Percentiles rank a stretch among this genome's conserved stretches.
Evolutionary conservation across 1,284 basidiomycete genomes (phyloP).

Genomic region (Apiotrichum porosum): DNA sequence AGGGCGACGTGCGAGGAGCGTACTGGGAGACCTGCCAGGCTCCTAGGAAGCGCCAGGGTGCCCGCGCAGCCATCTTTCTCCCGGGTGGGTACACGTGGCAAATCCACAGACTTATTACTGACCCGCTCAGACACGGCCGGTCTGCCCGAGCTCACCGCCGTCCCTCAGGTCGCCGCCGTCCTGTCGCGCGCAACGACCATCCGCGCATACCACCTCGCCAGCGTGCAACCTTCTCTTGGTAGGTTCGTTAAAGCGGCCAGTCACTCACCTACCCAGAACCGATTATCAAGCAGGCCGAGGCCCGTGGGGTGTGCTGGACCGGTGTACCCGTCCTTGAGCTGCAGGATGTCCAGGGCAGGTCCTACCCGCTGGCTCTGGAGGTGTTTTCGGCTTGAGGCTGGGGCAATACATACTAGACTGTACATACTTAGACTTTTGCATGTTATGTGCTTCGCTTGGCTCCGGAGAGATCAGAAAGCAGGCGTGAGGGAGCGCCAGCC

Average conservation of each 20-base stretch:
- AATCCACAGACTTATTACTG: too few relatives aligned
- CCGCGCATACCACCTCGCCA: constrained; percentile 22
- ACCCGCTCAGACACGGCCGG: background rate
- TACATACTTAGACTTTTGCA: too few relatives aligned
- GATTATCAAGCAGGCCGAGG: background rate
- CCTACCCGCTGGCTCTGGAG: constrained; percentile 7
- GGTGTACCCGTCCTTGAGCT: constrained; percentile 7
- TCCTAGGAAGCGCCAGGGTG: constrained; percentile 10
- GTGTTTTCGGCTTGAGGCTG: constrained; percentile 5
- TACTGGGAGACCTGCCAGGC: constrained; percentile 25
- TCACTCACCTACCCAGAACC: constrained; percentile 5
- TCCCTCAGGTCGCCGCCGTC: background rate
- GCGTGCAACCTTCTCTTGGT: background rate
- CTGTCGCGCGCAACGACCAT: constrained; percentile 19
- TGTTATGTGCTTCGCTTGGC: too few relatives aligned
- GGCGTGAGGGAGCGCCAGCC: too few relatives aligned
- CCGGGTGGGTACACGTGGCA: constrained; percentile 19
- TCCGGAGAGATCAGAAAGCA: too few relatives aligned
- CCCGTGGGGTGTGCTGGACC: background rate
- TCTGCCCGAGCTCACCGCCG: background rate
- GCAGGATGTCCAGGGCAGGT: background rate
- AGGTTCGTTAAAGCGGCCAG: background rate
- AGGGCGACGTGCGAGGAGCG: background rate
- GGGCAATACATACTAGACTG: too few relatives aligned
- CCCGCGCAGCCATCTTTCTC: constrained; percentile 23